Conservation (phyloP, 2,329 filamentous ascomycete species). For the Penicillium paneum region DNA sequence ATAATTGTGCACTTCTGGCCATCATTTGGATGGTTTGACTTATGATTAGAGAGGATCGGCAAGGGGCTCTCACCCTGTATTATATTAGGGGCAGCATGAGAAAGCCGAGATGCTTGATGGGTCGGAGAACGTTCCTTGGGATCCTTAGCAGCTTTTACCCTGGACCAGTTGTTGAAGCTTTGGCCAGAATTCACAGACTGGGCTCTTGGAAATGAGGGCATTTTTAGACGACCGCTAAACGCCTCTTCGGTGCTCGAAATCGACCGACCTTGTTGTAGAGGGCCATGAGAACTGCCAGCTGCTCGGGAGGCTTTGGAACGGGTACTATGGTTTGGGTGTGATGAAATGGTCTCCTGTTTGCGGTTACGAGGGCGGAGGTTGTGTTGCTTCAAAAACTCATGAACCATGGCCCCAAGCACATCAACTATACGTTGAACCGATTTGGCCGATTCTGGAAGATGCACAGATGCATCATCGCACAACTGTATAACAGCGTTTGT, state of each 20-base stretch:
- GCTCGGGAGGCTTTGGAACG: not conserved
- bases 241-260: slow-evolving; percentile 24
- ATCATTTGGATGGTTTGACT: not conserved
- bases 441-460: slow-evolving; percentile 34
- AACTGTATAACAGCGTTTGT: slow-evolving; percentile 43
- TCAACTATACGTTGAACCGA: slow-evolving; percentile 58
- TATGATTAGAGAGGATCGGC: not conserved
- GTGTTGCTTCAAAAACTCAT: slow-evolving; percentile 71
- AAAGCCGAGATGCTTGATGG: not conserved
- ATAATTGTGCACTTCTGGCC: not conserved
- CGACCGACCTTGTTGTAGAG: not conserved
- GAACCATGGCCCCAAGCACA: slow-evolving; percentile 65
- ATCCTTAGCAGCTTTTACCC: slow-evolving; percentile 38
- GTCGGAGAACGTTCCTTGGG: not conserved
- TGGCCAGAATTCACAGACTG: slow-evolving; percentile 10
- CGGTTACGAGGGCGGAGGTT: slow-evolving; percentile 58
- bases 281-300: not conserved
- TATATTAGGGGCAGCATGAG: not conserved
- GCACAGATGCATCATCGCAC: slow-evolving; percentile 40
- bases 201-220: slow-evolving; percentile 28
- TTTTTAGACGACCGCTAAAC: slow-evolving; percentile 25
- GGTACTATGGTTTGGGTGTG: slow-evolving; percentile 2
- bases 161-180: slow-evolving; percentile 41
- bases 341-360: slow-evolving; percentile 17
- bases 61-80: not conserved